Conservation (phyloP, 1,139 yeast genomes). For the Pichia kudriavzevii region DNA sequence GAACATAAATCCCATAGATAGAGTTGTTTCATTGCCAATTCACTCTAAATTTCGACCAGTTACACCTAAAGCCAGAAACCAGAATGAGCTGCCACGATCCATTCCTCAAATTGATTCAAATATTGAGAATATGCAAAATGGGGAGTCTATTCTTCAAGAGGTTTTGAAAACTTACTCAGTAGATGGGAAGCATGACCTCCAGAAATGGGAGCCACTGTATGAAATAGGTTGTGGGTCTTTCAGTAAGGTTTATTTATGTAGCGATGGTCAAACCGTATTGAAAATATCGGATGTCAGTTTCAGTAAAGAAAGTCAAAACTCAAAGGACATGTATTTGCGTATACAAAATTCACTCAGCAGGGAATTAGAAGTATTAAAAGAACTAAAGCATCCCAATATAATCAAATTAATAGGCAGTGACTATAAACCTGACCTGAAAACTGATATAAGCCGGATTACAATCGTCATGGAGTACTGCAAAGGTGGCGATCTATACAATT, state of each 20-base stretch:
- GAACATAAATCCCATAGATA: conserved; percentile 22
- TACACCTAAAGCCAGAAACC: too few relatives aligned
- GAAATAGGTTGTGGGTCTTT: conserved; percentile 52
- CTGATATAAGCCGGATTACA: conserved; percentile 31
- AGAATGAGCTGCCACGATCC: too few relatives aligned
- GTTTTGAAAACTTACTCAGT: conserved; percentile 3
- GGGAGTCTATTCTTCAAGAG: background rate
- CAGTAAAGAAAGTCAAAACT: conserved; percentile 16
- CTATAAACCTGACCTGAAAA: conserved; percentile 13
- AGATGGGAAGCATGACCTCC: conserved; percentile 7
- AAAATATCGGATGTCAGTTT: conserved; percentile 32
- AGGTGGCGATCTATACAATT: conserved; percentile 79
- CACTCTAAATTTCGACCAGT: too few relatives aligned
- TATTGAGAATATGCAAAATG: background rate
- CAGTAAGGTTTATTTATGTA: conserved; percentile 38
- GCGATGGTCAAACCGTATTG: conserved; percentile 28
- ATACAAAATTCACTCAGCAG: conserved; percentile 66
- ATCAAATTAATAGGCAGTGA: conserved; percentile 34
- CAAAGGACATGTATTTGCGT: conserved; percentile 36
- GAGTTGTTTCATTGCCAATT: conserved; percentile 26
- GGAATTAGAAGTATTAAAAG: conserved; percentile 60
- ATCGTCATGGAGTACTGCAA: conserved; percentile 68
- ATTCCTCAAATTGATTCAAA: background rate
- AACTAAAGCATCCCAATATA: conserved; percentile 36
- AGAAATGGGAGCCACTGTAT: conserved; percentile 30